Percentiles rank a stretch among this genome's conserved stretches.
Conservation (phyloP, 768 basidiomycete genomes). For the Trametes cinnabarina region DNA sequence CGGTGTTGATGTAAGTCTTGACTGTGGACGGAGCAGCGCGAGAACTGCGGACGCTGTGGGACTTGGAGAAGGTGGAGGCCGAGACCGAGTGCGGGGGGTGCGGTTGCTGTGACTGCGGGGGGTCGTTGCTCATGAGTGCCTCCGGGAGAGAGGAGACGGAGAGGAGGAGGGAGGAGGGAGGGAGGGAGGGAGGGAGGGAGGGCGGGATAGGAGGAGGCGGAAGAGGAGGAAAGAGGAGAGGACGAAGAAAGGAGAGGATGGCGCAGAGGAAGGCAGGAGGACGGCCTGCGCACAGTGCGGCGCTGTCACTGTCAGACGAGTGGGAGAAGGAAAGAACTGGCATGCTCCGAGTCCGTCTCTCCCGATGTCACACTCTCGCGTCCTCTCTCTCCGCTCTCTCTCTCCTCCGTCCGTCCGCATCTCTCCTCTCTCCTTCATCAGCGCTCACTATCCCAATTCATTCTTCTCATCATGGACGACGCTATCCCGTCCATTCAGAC, state of each 20-base stretch:
- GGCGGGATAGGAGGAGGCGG: slow-evolving; percentile 4
- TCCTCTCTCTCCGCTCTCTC: background rate
- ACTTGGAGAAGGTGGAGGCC: slow-evolving; percentile 27
- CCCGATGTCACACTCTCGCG: background rate
- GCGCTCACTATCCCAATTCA: background rate
- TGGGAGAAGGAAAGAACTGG: slow-evolving; percentile 2
- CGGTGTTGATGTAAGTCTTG: slow-evolving; percentile 55
- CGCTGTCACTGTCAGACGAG: slow-evolving; percentile 15
- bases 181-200: background rate
- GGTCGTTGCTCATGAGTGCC: slow-evolving; percentile 20
- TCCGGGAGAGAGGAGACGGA: slow-evolving; percentile 5
- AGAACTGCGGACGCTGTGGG: slow-evolving; percentile 30
- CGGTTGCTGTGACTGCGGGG: slow-evolving; percentile 12
- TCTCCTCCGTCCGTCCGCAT: background rate
- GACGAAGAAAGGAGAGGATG: slow-evolving; percentile 5
- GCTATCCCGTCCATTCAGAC: slow-evolving; percentile 70
- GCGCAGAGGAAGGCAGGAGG: background rate
- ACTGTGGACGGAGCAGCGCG: slow-evolving; percentile 40
- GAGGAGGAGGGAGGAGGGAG: background rate
- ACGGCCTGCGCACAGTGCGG: slow-evolving; percentile 13
- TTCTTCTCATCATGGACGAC: slow-evolving; percentile 56
- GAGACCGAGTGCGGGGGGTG: slow-evolving; percentile 18
- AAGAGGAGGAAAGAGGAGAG: too few species aligned
- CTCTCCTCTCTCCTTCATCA: background rate
- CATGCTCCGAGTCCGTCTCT: background rate